Percentiles rank a stretch among this genome's conserved stretches.
Evolutionary conservation across 345 rosid genomes (phyloP).

Genomic region (Eucalyptus paniculata): DNA sequence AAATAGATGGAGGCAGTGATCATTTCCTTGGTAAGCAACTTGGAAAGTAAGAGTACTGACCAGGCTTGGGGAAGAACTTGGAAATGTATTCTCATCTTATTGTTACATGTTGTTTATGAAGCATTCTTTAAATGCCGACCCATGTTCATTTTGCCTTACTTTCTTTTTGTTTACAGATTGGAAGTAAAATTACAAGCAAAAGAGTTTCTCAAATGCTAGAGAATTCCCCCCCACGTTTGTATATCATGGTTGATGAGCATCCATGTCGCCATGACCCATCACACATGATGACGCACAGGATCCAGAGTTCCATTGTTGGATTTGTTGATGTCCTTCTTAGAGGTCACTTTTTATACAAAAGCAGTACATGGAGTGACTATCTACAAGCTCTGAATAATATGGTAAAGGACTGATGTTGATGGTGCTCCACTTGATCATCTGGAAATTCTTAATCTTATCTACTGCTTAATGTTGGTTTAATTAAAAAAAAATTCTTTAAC

Average conservation of each 20-base stretch:
- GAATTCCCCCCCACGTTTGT: slow-evolving; percentile 50
- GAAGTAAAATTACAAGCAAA: slow-evolving; percentile 87
- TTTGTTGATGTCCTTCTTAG: slow-evolving; percentile 49
- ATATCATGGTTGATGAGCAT: slow-evolving; percentile 74
- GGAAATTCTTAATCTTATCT: neutral
- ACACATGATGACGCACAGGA: slow-evolving; percentile 82
- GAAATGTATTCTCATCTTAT: neutral
- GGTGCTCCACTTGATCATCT: neutral
- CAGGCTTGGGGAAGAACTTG: neutral
- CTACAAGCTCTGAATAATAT: slow-evolving; percentile 40
- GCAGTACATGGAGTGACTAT: slow-evolving; percentile 26
- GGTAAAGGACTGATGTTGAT: slow-evolving; percentile 20
- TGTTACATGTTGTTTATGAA: neutral
- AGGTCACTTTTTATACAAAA: slow-evolving; percentile 23
- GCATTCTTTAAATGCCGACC: neutral
- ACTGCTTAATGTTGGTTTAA: neutral
- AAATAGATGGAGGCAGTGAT: neutral
- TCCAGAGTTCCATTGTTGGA: slow-evolving; percentile 54
- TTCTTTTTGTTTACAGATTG: slow-evolving; percentile 43
- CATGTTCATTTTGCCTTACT: neutral
- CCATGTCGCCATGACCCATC: slow-evolving; percentile 90
- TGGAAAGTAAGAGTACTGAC: neutral
- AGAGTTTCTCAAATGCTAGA: slow-evolving; percentile 73
- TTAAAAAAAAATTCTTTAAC: neutral
- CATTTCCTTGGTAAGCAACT: neutral